Base-by-base conservation (phyloP, 2,329 filamentous ascomycete genomes). In the Cladobotryum protrusum region DNA sequence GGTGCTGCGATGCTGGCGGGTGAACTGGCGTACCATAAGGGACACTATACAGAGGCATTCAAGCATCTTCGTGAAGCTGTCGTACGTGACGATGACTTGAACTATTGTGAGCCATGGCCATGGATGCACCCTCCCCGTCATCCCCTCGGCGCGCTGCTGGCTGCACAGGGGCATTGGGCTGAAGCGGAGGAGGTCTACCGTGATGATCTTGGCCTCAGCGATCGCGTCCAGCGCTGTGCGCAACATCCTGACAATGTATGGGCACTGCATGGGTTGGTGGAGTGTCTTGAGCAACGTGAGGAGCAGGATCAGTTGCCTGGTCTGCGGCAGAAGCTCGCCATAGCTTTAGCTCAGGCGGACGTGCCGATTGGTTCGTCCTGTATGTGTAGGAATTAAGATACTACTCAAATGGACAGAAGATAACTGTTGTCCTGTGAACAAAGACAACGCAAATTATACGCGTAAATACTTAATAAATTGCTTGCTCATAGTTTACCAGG, bases 51-150 rank as follows among this genome's bases (percentile, higher is more conserved):
- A 0, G 41, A 61, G 0, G 85, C 84, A 0, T 87, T 86, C 55
- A 56, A 64, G 8, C 72, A 78, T 49, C 69, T 88, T 4, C 72
- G 74, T 3, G 67, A 64, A 17, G 75, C 83, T 0, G 78, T 85
- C 18, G 62, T 69, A 1, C 70, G 78, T 6, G 81, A 86, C 49
- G 82, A 86, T 54, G 64, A 61, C 0, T 70, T 88, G n/a, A 77
- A 77, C 0, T 88, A 87, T 53, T 79, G 82, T 20, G 85, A 89
- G 62, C 85, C 85, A 0, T 87, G 84, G 84, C 81, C 80, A 0
- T 88, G 84, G 84, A 87, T 88, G 83, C 82, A 86, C 57, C 85
- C 85, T 0, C 77, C 81, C 0, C 72, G 83, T 2, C 85, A 88
- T 63, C 84, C 84, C 0, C 82, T 82, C 46, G 84, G 80, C 1